Base-by-base conservation (phyloP, 2,329 filamentous ascomycete genomes). In the Verticillium alfalfae region DNA sequence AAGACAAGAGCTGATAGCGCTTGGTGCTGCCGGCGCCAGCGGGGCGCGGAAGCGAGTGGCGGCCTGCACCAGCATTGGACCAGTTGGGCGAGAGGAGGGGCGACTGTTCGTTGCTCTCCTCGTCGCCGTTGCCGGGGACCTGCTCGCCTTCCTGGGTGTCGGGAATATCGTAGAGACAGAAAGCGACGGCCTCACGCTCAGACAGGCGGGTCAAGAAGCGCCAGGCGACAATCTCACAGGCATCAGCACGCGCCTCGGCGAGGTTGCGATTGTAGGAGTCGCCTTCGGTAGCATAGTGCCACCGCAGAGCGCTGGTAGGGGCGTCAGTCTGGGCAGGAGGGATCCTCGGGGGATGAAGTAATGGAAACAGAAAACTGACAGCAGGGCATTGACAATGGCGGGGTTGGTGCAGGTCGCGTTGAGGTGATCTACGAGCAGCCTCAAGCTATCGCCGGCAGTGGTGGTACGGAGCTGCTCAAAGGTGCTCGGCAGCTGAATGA, bases 201-300 rank as follows among this genome's bases (percentile, higher is more conserved):
- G 88, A 88, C 37, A 93, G 78, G 60, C 86, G 86, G 16, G 86
- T 86, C 39, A 93, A 78, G 67, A 92, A 92, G 45, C 90, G 84
- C 88, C 90, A 93, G 41, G 91, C 91, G 15, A 92, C 89, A 64
- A 92, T 90, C 76, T 94, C 91, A 70, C 90, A 93, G 34, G 89
- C 90, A 70, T 86, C 85, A 22, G 88, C 89, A 60, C 90, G 83
- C 15, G 89, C 84, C 62, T 89, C 84, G 62, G 87, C 85, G 37
- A 93, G 76, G 4, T 87, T 86, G 45, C 63, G 64, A 61, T 63
- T 65, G 63, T 85, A 84, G 62, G 89, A 79, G 64, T 90, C 88
- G 38, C 81, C 78, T 13, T 84, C 81, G 31, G 84, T 78, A 64
- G 89, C 78, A 68, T 87, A 94, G 70, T 93, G 89, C 80, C 88